Percentiles rank a stretch among this genome's conserved stretches.
Evolutionary conservation across 257 asterid genomes (phyloP).

Genomic region (Nicotiana tomentosiformis): DNA sequence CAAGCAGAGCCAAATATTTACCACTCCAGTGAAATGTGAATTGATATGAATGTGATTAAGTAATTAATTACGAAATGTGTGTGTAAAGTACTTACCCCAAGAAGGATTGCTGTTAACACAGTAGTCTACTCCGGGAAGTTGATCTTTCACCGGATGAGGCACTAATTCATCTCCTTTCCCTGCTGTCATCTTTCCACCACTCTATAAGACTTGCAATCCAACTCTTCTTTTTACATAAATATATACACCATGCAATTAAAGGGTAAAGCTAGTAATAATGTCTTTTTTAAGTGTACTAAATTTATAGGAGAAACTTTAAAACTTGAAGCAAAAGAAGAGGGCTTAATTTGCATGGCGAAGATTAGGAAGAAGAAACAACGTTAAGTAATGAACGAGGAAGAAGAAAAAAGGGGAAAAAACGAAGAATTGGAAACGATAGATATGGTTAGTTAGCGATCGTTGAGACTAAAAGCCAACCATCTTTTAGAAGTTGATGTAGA

Average conservation of each 20-base stretch:
- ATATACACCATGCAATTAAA: neutral
- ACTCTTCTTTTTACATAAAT: neutral
- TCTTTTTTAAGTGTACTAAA: neutral
- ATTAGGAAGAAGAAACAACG: neutral
- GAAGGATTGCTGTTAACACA: slow-evolving; percentile 84
- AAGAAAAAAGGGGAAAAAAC: neutral
- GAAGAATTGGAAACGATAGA: neutral
- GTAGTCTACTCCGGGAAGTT: slow-evolving; percentile 62
- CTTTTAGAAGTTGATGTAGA: neutral
- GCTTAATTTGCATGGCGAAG: neutral
- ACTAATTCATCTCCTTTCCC: slow-evolving; percentile 48
- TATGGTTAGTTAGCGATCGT: slow-evolving; percentile 3
- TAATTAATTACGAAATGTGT: too few relatives aligned
- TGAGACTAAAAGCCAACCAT: slow-evolving; percentile 12
- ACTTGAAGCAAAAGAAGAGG: neutral
- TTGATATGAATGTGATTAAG: too few relatives aligned
- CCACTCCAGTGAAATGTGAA: too few relatives aligned
- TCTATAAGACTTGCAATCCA: neutral
- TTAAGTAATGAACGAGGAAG: neutral
- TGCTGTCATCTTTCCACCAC: slow-evolving; percentile 12
- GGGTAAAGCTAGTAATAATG: neutral
- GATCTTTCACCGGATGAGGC: slow-evolving; percentile 84
- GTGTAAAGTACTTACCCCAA: slow-evolving; percentile 44
- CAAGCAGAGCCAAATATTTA: too few relatives aligned
- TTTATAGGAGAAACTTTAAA: neutral